Conservation (phyloP, 495 filamentous ascomycete genomes). For the Xylaria telfairii region DNA sequence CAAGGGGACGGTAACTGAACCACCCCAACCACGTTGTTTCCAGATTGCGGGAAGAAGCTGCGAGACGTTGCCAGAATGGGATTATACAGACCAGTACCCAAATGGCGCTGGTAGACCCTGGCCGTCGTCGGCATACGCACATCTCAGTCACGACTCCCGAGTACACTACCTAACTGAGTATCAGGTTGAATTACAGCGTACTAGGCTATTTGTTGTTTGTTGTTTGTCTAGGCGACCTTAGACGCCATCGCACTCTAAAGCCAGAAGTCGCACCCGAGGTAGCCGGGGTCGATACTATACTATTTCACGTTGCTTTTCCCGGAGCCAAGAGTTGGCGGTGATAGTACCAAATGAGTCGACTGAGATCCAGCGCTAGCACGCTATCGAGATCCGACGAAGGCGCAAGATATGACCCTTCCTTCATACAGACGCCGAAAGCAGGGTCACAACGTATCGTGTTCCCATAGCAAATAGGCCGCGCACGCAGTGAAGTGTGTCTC, state of each 20-base stretch:
- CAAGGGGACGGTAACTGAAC: constrained; percentile 28
- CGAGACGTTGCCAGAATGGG: constrained; percentile 21
- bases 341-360: background rate
- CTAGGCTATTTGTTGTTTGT: background rate
- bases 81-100: background rate
- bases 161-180: background rate
- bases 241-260: background rate
- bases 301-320: constrained; percentile 15
- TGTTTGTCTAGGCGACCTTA: background rate
- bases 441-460: constrained; percentile 4
- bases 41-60: constrained; percentile 26
- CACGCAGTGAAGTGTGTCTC: constrained; percentile 27
- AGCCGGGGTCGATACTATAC: background rate
- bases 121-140: background rate
- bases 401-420: constrained; percentile 24
- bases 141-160: constrained; percentile 4
- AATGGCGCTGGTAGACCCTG: background rate
- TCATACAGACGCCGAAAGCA: background rate
- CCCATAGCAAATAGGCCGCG: background rate
- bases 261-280: constrained; percentile 11
- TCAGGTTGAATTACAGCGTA: background rate
- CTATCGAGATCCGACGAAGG: constrained; percentile 17
- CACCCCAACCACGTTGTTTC: constrained; percentile 26
- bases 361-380: background rate
- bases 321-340: constrained; percentile 21